Evolutionary conservation across 2,329 filamentous ascomycete genomes (phyloP), one percentile per base, ranked within the genome.

Genomic region (Sporothrix pallida): DNA sequence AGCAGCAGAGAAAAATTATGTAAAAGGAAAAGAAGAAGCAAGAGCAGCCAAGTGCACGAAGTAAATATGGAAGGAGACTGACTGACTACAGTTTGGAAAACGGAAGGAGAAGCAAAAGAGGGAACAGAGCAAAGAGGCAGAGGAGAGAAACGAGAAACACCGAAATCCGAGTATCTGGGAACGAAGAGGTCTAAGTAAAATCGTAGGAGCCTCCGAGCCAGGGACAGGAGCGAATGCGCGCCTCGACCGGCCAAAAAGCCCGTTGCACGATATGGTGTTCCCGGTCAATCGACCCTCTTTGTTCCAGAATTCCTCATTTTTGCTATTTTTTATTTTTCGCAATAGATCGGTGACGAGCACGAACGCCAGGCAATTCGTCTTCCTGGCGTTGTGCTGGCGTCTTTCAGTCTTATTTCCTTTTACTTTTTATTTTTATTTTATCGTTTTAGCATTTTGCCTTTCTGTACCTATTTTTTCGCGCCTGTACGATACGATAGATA

Each of bases 201-300:
- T 26, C 48, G 9, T 10, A 54, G 10, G 26, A 54, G 37, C 13
- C 52, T 10, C 42, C 10, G 44, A 54, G 37, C n/a, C 52, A 70
- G 68, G 68, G 67, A 31, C 67, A 70, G 50, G 68, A n/a, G 9
- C 23, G 42, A 20, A 56, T 48, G 60, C 46, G 48, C 58, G 70
- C 46, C 44, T 60, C 70, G 71, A 63, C 58, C 58, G 37, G 58
- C 31, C 58, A 23, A 67, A 26, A 26, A 17, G 42, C n/a, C 62
- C 42, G n/a, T 67, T 67, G 62, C 42, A 67, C 62, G 62, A 48
- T 48, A 67, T 67, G n/a, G 62, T 26, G 62, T 67, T 67, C 20
- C 62, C 62, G 62, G 62, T 26, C 62, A 9, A 48, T 48, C 42
- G 62, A 46, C 54, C 72, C 54, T 73, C 72, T 73, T 73, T 73